A percentile compares a stretch with the other conserved stretches of the same genome.
Evolutionary conservation across 2,329 filamentous ascomycete species (phyloP).

Genomic region (Chaetomiaceae sp.): DNA sequence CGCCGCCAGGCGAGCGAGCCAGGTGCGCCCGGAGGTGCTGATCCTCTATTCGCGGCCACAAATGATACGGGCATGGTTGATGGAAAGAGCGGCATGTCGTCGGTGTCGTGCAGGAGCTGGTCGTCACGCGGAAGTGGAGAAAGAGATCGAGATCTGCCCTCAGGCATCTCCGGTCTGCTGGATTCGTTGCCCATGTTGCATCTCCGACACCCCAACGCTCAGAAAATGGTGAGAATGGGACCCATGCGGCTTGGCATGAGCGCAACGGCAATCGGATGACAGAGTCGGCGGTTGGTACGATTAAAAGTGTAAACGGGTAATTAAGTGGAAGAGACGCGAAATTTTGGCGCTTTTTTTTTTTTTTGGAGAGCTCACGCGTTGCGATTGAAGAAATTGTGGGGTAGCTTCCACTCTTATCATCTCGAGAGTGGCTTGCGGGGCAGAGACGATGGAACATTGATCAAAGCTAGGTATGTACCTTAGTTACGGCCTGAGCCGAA

Average conservation of each 20-base stretch:
- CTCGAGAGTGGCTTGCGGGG: too few relatives aligned
- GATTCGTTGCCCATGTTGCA: constrained; percentile 15
- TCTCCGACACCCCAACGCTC: not conserved
- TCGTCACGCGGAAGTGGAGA: constrained; percentile 19
- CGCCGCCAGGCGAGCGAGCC: not conserved
- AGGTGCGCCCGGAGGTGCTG: not conserved
- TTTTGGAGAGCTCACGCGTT: not conserved
- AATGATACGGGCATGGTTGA: constrained; percentile 11
- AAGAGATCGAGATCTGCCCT: constrained; percentile 13
- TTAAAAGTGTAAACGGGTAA: not conserved
- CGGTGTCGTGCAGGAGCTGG: not conserved
- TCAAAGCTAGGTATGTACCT: too few relatives aligned
- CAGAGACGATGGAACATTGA: too few relatives aligned
- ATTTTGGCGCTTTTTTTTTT: constrained; percentile 4
- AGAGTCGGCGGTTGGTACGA: not conserved
- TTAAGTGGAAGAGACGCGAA: constrained; percentile 4
- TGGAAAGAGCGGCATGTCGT: not conserved
- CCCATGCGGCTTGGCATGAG: not conserved
- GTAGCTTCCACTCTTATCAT: not conserved
- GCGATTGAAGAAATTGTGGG: not conserved
- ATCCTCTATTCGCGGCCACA: not conserved
- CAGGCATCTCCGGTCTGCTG: constrained; percentile 6
- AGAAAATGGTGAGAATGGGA: not conserved
- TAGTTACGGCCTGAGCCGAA: too few relatives aligned
- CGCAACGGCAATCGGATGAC: not conserved